A percentile compares a stretch with the other conserved stretches of the same genome.
These are phyloP conservation scores for Saprolegnia diclina DNA, from an alignment of 352 stramenopile species.

Conservation along the genomic window DNA sequence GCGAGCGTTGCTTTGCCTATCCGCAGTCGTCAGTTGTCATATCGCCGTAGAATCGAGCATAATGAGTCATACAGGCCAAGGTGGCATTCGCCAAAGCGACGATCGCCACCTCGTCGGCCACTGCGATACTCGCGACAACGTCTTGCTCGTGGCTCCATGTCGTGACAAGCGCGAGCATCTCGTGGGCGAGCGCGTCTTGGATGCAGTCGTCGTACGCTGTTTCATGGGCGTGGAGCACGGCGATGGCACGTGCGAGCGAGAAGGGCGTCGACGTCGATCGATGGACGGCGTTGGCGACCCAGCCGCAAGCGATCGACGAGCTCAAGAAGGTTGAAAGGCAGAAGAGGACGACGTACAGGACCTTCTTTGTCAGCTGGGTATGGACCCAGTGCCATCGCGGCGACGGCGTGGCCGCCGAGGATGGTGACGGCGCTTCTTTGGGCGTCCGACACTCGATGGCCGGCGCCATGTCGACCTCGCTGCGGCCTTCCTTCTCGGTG, in stretches of 20 bases:
- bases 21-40: neutral
- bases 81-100: neutral
- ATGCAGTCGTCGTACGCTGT: slow-evolving; percentile 11
- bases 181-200: neutral
- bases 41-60: neutral
- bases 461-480: neutral
- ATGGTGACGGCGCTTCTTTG: no score
- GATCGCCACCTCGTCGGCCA: neutral
- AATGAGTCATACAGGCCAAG: neutral
- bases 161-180: neutral
- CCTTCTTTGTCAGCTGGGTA: neutral
- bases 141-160: slow-evolving; percentile 1
- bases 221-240: neutral
- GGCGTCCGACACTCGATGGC: neutral
- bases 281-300: slow-evolving; percentile 4
- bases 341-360: neutral
- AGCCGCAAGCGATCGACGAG: neutral
- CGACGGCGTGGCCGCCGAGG: neutral
- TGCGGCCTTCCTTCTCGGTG: neutral
- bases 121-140: neutral
- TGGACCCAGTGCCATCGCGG: neutral
- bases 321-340: neutral
- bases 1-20: neutral
- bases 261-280: neutral
- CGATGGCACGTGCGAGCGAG: neutral